phyloP scores from a whole-genome alignment of 1,284 basidiomycete genomes.

The Pholiota adiposa region DNA sequence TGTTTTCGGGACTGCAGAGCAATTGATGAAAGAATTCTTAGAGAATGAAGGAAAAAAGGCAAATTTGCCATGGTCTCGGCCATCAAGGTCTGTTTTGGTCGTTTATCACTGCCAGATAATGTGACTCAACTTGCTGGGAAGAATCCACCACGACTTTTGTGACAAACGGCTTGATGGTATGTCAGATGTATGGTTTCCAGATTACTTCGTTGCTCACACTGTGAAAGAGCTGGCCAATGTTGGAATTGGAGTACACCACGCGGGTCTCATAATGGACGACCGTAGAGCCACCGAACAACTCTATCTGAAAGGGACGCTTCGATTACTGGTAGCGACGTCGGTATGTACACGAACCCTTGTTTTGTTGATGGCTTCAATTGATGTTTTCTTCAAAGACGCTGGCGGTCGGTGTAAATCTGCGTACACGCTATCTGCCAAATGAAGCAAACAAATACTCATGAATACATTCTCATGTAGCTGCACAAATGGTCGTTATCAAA shows the following conservation, averaged over 20 bases:
- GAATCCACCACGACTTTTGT: conserved; percentile 56
- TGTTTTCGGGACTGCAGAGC: conserved; percentile 73
- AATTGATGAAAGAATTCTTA: conserved; percentile 73
- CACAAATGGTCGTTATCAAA: conserved; percentile 82
- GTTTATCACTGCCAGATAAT: neutral
- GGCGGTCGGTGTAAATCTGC: conserved; percentile 88
- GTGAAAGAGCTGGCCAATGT: conserved; percentile 55
- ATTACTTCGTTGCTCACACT: neutral
- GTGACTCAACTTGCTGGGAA: conserved; percentile 29
- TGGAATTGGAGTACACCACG: conserved; percentile 89
- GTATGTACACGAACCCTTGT: conserved; percentile 46
- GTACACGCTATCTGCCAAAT: conserved; percentile 44
- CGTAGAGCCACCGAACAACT: conserved; percentile 72
- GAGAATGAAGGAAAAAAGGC: conserved; percentile 54
- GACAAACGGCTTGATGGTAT: conserved; percentile 67
- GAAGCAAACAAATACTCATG: neutral
- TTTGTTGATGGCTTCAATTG: conserved; percentile 1
- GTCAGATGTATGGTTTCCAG: conserved; percentile 13
- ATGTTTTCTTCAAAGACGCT: conserved; percentile 58
- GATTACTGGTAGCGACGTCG: conserved; percentile 74
- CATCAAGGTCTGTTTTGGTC: conserved; percentile 52
- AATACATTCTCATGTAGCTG: conserved; percentile 48
- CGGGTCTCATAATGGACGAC: conserved; percentile 78
- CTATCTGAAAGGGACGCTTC: conserved; percentile 68
- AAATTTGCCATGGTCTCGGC: conserved; percentile 66